These are phyloP conservation scores for Cyclotella choctawhatcheeana DNA, from an alignment of 108 stramenopile species.

Conservation along the genomic window DNA sequence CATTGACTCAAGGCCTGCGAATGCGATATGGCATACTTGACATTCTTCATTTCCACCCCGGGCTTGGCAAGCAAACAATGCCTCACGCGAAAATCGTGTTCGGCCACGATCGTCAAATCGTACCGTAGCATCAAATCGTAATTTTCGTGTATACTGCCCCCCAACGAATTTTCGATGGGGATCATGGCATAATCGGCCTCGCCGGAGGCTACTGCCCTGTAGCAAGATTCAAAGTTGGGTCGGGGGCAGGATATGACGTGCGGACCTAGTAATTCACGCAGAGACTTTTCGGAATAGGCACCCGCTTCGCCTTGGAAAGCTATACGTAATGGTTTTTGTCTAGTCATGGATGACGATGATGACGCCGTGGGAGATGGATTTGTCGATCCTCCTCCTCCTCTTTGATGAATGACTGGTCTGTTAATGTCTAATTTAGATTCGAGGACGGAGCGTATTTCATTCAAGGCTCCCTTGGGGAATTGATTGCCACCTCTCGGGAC, in stretches of 20 bases:
- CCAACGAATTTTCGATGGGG: slow-evolving; percentile 97
- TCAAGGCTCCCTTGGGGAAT: slow-evolving; percentile 20
- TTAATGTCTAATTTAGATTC: slow-evolving; percentile 16
- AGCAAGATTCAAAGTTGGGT: slow-evolving; percentile 94
- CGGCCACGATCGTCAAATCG: slow-evolving; percentile 80
- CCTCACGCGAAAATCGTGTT: slow-evolving; percentile 95
- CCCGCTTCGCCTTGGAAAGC: slow-evolving; percentile 98
- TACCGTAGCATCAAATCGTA: slow-evolving; percentile 97
- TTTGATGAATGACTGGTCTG: background rate
- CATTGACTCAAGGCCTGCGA: slow-evolving; percentile 98
- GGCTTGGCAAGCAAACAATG: slow-evolving; percentile 90
- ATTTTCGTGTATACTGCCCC: slow-evolving; percentile 98
- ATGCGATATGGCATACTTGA: slow-evolving; percentile 94
- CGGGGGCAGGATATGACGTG: slow-evolving; percentile 87
- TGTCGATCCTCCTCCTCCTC: no score
- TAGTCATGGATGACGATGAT: background rate
- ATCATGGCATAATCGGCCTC: slow-evolving; percentile 96
- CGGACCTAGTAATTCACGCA: slow-evolving; percentile 89
- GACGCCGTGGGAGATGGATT: no score
- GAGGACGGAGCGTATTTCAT: slow-evolving; percentile 33
- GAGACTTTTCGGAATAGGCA: slow-evolving; percentile 96
- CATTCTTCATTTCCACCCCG: slow-evolving; percentile 73
- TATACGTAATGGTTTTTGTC: slow-evolving; percentile 65
- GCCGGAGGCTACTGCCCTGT: slow-evolving; percentile 92
- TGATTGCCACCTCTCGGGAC: slow-evolving; percentile 7